Percentiles rank a stretch among this genome's conserved stretches.
Conservation (phyloP, 2,329 filamentous ascomycete genomes). For the Arthrobotrys megalospora region DNA sequence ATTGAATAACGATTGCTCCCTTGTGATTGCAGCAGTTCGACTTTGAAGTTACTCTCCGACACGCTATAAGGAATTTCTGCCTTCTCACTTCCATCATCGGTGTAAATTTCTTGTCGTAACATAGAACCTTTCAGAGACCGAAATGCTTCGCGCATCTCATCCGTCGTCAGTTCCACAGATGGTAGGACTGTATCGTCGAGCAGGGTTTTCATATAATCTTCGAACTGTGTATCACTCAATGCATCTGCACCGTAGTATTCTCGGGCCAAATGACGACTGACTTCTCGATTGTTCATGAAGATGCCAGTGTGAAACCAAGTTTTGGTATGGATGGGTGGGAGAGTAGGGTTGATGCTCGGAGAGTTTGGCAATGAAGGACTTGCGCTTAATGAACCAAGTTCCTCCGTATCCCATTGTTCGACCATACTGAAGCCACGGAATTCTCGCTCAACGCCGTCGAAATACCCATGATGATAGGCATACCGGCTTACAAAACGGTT, state of each 20-base stretch:
- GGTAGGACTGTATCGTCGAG: slow-evolving; percentile 16
- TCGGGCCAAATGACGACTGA: slow-evolving; percentile 3
- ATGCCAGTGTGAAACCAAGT: slow-evolving; percentile 61
- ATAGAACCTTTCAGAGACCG: slow-evolving; percentile 15
- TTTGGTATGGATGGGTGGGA: slow-evolving; percentile 45
- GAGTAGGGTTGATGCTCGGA: neutral
- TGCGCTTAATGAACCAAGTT: neutral
- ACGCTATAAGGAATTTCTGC: slow-evolving; percentile 20
- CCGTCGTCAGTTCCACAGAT: neutral
- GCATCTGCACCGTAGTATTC: neutral
- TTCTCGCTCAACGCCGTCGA: slow-evolving; percentile 56
- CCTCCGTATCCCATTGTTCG: slow-evolving; percentile 26
- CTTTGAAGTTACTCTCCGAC: neutral
- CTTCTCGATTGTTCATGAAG: neutral
- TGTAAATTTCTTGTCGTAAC: slow-evolving; percentile 22
- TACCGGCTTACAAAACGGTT: slow-evolving; percentile 11
- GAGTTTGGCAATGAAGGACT: neutral
- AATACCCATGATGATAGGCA: slow-evolving; percentile 61
- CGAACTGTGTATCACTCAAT: slow-evolving; percentile 1
- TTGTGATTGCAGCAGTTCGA: neutral
- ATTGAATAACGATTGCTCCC: neutral
- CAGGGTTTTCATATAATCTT: slow-evolving; percentile 1
- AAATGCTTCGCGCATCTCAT: neutral
- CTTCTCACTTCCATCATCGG: neutral
- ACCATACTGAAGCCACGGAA: slow-evolving; percentile 46